These are phyloP conservation scores for Ganoderma boninense DNA, from an alignment of 1,284 basidiomycete genomes.

Conservation along the genomic window DNA sequence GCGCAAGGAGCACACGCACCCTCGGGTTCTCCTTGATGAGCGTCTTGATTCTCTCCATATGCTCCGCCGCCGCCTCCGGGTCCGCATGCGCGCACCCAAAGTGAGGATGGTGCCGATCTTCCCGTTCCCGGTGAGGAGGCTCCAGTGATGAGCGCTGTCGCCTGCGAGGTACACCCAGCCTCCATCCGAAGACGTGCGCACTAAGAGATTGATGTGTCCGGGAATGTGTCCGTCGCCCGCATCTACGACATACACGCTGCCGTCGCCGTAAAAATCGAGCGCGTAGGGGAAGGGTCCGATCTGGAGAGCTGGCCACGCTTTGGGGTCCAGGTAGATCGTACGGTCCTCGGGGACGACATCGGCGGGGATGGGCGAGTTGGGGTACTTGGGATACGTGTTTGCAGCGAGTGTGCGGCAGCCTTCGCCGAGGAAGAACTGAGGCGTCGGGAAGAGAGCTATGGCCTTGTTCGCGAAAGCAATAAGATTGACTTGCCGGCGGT, in stretches of 20 bases:
- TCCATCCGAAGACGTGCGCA: conserved; percentile 61
- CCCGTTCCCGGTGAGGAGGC: conserved; percentile 55
- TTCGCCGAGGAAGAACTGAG: conserved; percentile 53
- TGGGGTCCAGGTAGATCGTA: conserved; percentile 41
- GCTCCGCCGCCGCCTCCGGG: conserved; percentile 49
- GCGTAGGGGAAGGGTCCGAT: conserved; percentile 58
- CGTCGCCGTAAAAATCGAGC: conserved; percentile 64
- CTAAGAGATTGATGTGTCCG: conserved; percentile 62
- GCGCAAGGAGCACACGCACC: conserved; percentile 58
- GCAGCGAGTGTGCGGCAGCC: conserved; percentile 44
- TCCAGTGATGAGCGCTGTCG: conserved; percentile 64
- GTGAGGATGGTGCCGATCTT: conserved; percentile 43
- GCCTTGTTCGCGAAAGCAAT: background rate
- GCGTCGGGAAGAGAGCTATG: conserved; percentile 48
- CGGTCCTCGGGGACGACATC: conserved; percentile 53
- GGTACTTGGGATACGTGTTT: conserved; percentile 46
- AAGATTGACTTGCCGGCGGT: background rate
- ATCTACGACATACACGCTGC: conserved; percentile 63
- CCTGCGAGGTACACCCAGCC: conserved; percentile 65
- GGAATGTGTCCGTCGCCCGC: conserved; percentile 58
- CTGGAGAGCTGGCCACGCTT: conserved; percentile 36
- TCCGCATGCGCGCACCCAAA: conserved; percentile 54
- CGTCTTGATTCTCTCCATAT: conserved; percentile 50
- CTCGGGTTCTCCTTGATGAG: conserved; percentile 45
- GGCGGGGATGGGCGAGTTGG: conserved; percentile 42